These are phyloP conservation scores for Paradendryphiella salina DNA, from an alignment of 2,329 filamentous ascomycete genomes.

Conservation along the genomic window DNA sequence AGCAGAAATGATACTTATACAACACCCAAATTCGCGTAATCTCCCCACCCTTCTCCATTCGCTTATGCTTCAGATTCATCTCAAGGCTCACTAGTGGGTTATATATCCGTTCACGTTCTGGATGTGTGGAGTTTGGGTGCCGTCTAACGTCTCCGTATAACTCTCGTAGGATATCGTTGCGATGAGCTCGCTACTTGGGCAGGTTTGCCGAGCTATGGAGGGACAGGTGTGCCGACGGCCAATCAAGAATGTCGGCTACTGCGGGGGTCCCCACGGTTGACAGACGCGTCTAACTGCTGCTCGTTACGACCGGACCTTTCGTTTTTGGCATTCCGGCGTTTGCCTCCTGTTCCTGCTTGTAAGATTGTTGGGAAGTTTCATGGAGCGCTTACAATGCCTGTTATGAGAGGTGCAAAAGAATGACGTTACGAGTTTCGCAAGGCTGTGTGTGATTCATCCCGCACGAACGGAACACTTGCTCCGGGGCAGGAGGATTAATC, in stretches of 20 bases:
- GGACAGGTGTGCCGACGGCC: conserved; percentile 14
- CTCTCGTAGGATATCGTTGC: conserved; percentile 7
- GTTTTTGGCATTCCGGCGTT: conserved; percentile 17
- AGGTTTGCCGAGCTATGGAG: conserved; percentile 23
- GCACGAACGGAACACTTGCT: no score
- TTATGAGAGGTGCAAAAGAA: no score
- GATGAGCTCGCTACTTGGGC: conserved; percentile 3
- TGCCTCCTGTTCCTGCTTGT: neutral
- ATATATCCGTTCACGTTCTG: neutral
- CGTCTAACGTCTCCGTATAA: neutral
- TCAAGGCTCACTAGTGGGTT: neutral
- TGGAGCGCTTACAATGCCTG: no score
- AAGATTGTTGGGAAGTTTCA: no score
- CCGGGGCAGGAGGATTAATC: no score
- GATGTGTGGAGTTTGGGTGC: conserved; percentile 8
- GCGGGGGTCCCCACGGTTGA: conserved; percentile 19
- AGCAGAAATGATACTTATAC: conserved; percentile 10
- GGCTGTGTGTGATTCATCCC: no score
- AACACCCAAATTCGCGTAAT: neutral
- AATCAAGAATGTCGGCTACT: conserved; percentile 9
- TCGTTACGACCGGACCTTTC: conserved; percentile 14
- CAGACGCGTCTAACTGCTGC: conserved; percentile 21
- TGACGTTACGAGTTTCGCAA: no score
- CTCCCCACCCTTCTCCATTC: neutral
- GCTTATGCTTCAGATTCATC: neutral